Conservation (phyloP, 1,139 yeast species). For the Saccharomyces hybrid region DNA sequence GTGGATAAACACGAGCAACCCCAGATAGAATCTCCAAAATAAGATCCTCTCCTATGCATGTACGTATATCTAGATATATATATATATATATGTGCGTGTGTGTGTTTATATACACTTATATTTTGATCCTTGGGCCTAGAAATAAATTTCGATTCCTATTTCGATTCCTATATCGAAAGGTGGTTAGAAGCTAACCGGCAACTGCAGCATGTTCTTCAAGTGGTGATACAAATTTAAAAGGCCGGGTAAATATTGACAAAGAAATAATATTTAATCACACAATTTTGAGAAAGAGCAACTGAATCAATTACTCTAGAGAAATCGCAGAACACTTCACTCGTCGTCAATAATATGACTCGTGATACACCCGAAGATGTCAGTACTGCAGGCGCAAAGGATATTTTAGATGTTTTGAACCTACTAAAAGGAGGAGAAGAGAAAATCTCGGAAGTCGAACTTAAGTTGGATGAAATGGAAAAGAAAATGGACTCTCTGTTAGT, state of each 20-base stretch:
- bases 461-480: slow-evolving; percentile 49
- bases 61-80: not conserved
- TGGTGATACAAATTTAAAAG: too few relatives aligned
- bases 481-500: slow-evolving; percentile 36
- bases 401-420: slow-evolving; percentile 30
- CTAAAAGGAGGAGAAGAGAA: slow-evolving; percentile 51
- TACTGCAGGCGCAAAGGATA: slow-evolving; percentile 7
- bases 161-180: too few relatives aligned
- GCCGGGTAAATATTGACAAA: not conserved
- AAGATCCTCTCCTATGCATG: not conserved
- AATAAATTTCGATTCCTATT: not conserved
- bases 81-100: not conserved
- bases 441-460: slow-evolving; percentile 46
- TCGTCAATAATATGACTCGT: not conserved
- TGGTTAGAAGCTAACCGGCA: too few relatives aligned
- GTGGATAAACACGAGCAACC: not conserved
- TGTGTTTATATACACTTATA: too few relatives aligned
- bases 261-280: not conserved
- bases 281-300: not conserved
- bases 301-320: not conserved
- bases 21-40: not conserved
- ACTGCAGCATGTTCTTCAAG: too few relatives aligned
- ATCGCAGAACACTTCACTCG: not conserved
- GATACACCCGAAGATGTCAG: not conserved
- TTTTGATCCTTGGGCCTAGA: not conserved